Evolutionary conservation across 768 basidiomycete species (phyloP).

Genomic region (Russula earlei): DNA sequence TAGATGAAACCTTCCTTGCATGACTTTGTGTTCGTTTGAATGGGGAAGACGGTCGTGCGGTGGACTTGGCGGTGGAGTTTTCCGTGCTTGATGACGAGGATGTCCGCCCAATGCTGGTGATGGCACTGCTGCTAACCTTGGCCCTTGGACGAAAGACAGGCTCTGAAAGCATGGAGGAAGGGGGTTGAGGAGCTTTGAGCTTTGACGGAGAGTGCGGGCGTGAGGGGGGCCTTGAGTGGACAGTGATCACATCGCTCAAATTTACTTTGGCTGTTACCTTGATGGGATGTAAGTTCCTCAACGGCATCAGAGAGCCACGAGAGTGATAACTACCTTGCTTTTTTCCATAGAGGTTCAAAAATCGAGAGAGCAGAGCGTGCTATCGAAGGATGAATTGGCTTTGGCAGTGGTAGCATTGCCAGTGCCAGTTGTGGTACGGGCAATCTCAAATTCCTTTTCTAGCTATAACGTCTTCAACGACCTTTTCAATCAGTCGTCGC

Average conservation of each 20-base stretch:
- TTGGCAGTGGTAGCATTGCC: too few species aligned
- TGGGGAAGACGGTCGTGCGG: conserved; percentile 20
- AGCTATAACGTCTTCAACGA: conserved; percentile 45
- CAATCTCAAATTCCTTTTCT: conserved; percentile 33
- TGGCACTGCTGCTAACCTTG: conserved; percentile 50
- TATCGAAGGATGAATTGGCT: neutral
- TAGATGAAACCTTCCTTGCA: conserved; percentile 1
- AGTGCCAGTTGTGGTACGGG: too few species aligned
- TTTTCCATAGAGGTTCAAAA: conserved; percentile 12
- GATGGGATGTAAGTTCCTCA: neutral
- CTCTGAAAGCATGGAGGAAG: conserved; percentile 18
- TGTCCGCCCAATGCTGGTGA: conserved; percentile 22
- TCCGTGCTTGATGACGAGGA: conserved; percentile 22
- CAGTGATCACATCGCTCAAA: conserved; percentile 26
- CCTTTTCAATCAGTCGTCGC: conserved; percentile 42
- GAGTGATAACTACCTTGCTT: conserved; percentile 13
- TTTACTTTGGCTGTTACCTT: conserved; percentile 50
- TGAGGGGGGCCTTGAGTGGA: conserved; percentile 25
- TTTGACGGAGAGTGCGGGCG: conserved; percentile 45
- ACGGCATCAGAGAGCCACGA: neutral
- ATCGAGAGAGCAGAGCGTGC: neutral
- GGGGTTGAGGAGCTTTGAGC: conserved; percentile 24
- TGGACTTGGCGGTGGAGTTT: conserved; percentile 21
- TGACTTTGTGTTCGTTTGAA: conserved; percentile 12
- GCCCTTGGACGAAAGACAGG: conserved; percentile 39